Base-by-base conservation (phyloP, 345 rosid species). In the Rubroshorea leprosula region DNA sequence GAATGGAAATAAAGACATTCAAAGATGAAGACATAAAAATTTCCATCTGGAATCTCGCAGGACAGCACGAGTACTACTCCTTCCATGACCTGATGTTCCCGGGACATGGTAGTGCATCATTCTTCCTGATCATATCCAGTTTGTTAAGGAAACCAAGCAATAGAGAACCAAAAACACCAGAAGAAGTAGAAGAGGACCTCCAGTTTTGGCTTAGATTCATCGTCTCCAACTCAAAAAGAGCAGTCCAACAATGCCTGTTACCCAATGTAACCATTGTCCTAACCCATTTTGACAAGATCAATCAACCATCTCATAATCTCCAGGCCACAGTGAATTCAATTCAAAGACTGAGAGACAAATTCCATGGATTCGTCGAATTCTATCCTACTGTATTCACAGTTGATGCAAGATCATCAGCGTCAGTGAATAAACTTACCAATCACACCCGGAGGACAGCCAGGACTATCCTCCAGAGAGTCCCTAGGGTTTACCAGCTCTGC, bases 11-110 rank as follows among this genome's bases (percentile, higher is more conserved):
- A 38, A 89, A 80, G 83, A 79, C 83, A 21, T 75, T 89, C 60
- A 82, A 70, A 73, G 96, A 89, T 46, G 96, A 87, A 63, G 89
- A 77, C 41, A 83, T 80, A n/a, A 86, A 89, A 76, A 85, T 93
- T 46, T 86, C 86, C 0, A 70, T 93, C 20, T 93, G 99, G 99
- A 87, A 89, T 71, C 89, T 89, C 19, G 88, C 86, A 0, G 96
- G 96, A 51, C 94, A 89, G 69, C 97, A 93, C 15, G 94, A 93
- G 71, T 83, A 74, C 66, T 82, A 74, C 54, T 80, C 97, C 39
- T 86, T 92, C 54, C 95, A 92, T 66, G 97, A 92, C 74, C 79
- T 92, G 64, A 89, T 92, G 98, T 92, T 89, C 70, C 94, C 98
- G 0, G 88, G 95, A 7, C 81, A 82, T 61, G 95, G 95, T 2